Evolutionary conservation across 441 rosid genomes (phyloP), one percentile per base, ranked within the genome.

Genomic region (Pelargonium fulgidum): DNA sequence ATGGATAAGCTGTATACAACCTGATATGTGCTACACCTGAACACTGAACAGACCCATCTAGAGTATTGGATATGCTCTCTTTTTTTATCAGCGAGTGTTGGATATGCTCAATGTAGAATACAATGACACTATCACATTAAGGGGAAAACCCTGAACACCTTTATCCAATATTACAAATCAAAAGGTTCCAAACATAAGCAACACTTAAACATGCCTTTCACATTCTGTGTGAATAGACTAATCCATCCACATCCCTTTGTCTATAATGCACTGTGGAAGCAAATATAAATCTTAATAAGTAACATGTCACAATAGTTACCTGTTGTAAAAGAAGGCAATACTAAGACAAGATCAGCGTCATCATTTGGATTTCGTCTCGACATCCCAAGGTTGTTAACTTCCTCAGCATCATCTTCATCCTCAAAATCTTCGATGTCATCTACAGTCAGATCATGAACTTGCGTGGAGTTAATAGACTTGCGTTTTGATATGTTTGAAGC

Each of bases 371-470:
- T 84, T 42, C 93, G 86, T 75, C 98, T 85, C 65, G 91, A 87
- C 75, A 85, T 77, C 79, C 90, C 86, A 73, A 81, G 74, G 81
- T 86, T 86, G 71, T 74, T 75, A 77, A 87, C 83, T 79, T 84
- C 91, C 54, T 86, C 94, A 39, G 26, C 48, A 59, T 86, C 90
- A 73, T 81, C 89, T 67, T 89, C 97, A 26, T 87, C 92, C 75
- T 91, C 98, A 82, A 91, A 91, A 84, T 90, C 98, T 44, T 94
- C 98, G 79, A 94, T 94, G 80, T 94, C 99, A 83, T 94, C 99
- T 66, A 94, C 96, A 68, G 97, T 91, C 70, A 94, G 86, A 76
- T 94, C 99, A 72, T 78, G 88, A 66, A 68, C 90, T 76, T 66
- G 86, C 12, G 83, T 70, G 58, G 98, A 92, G 79, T 29, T 29